Evolutionary conservation across 352 stramenopile genomes (phyloP).

Genomic region (Lagenidium sp.): DNA sequence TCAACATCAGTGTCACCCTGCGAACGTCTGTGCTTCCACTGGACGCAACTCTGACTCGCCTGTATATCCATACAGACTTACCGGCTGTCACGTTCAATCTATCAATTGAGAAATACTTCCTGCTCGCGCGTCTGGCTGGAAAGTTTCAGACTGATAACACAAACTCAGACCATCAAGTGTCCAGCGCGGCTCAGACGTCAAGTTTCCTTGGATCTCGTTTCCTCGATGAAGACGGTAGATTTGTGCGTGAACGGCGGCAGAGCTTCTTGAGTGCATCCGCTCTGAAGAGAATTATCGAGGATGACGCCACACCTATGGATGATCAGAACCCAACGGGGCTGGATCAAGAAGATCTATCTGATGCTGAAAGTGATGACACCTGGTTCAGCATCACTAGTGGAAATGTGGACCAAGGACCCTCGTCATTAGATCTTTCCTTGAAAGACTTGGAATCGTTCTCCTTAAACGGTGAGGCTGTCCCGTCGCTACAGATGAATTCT

Average conservation of each 20-base stretch:
- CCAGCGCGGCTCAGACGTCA: no score
- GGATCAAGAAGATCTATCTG: constrained; percentile 54
- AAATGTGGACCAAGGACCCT: constrained; percentile 24
- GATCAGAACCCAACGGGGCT: constrained; percentile 1
- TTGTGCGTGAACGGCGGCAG: constrained; percentile 9
- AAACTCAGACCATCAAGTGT: no score
- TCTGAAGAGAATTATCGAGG: constrained; percentile 38
- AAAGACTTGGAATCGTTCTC: constrained; percentile 13
- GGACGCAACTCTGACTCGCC: constrained; percentile 70
- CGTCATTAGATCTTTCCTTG: background rate
- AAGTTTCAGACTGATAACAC: no score
- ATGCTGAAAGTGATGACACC: constrained; percentile 78
- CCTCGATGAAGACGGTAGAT: constrained; percentile 19
- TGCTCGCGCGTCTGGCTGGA: constrained; percentile 47
- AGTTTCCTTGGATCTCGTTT: constrained; percentile 8
- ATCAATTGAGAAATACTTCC: constrained; percentile 78
- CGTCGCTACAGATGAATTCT: background rate
- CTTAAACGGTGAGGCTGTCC: constrained; percentile 2
- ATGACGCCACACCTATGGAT: constrained; percentile 25
- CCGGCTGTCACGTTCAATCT: constrained; percentile 79
- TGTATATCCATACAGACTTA: constrained; percentile 80
- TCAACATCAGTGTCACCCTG: constrained; percentile 83
- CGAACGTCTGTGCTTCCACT: constrained; percentile 79
- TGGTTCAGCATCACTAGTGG: constrained; percentile 85
- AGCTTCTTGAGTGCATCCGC: constrained; percentile 43